These are phyloP conservation scores for Pythium oligandrum DNA, from an alignment of 352 stramenopile species.

Conservation along the genomic window DNA sequence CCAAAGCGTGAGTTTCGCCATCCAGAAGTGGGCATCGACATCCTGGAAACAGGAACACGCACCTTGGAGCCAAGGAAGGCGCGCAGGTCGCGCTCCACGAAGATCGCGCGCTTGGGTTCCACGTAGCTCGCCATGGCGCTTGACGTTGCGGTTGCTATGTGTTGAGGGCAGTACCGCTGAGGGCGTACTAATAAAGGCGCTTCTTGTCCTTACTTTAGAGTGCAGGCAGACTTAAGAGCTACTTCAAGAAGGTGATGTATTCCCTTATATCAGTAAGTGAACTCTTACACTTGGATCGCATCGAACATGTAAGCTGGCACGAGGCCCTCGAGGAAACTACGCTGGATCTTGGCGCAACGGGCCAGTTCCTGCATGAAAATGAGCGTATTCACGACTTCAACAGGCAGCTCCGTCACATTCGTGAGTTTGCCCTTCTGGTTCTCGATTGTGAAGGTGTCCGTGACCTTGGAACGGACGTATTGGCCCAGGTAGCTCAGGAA, in stretches of 20 bases:
- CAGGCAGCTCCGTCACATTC: conserved; percentile 48
- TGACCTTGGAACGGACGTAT: conserved; percentile 88
- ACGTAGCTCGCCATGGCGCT: conserved; percentile 28
- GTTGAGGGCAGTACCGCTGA: too few species aligned
- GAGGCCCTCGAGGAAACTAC: conserved; percentile 73
- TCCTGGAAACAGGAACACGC: background rate
- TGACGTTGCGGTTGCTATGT: background rate
- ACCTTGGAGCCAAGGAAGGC: conserved; percentile 70
- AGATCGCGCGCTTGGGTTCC: conserved; percentile 72
- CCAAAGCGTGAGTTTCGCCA: too few species aligned
- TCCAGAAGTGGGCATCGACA: too few species aligned
- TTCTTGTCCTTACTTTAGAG: too few species aligned
- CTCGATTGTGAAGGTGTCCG: conserved; percentile 70
- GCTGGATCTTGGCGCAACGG: conserved; percentile 79
- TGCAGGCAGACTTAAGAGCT: too few species aligned
- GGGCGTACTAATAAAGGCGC: too few species aligned
- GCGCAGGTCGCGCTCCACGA: conserved; percentile 63
- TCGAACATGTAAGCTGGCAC: conserved; percentile 89
- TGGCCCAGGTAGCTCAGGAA: conserved; percentile 92
- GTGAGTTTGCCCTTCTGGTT: conserved; percentile 27
- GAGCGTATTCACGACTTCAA: conserved; percentile 82
- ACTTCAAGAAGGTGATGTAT: background rate
- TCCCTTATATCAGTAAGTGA: too few species aligned
- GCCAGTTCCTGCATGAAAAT: conserved; percentile 90
- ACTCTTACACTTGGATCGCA: conserved; percentile 63